Percentiles rank a stretch among this genome's conserved stretches.
Conservation (phyloP, 202 grass and related monocot species). For the Carex sylvatica region DNA sequence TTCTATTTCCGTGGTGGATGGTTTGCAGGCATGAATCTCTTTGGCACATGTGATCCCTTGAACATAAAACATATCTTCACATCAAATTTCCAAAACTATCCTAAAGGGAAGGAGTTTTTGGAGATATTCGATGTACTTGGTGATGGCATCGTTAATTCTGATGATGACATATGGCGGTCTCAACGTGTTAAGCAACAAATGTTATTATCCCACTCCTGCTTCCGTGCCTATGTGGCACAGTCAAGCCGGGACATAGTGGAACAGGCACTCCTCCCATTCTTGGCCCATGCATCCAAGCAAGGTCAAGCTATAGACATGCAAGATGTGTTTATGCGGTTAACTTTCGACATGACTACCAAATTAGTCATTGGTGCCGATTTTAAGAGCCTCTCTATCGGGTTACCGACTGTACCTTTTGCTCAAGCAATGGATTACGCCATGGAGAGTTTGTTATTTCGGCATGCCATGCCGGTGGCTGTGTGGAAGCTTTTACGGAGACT, state of each 20-base stretch:
- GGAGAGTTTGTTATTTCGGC: conserved; percentile 45
- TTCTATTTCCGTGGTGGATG: conserved; percentile 42
- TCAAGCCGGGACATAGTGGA: conserved; percentile 47
- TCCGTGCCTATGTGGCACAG: conserved; percentile 37
- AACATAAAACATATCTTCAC: conserved; percentile 75
- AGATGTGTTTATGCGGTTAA: conserved; percentile 64
- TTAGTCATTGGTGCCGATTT: conserved; percentile 77
- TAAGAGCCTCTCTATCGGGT: conserved; percentile 31
- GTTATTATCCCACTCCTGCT: conserved; percentile 34
- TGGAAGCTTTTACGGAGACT: conserved; percentile 57
- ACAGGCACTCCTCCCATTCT: conserved; percentile 46
- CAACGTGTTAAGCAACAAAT: conserved; percentile 56
- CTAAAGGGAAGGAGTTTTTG: conserved; percentile 59
- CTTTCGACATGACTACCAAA: conserved; percentile 55
- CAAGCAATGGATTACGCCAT: conserved; percentile 66
- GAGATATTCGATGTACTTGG: conserved; percentile 70
- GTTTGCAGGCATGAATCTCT: conserved; percentile 40
- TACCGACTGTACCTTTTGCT: conserved; percentile 53
- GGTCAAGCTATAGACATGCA: conserved; percentile 45
- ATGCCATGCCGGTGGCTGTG: conserved; percentile 41
- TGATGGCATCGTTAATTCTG: conserved; percentile 60
- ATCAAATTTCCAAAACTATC: conserved; percentile 73
- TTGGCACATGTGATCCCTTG: conserved; percentile 50
- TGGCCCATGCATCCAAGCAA: conserved; percentile 25
- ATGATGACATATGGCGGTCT: conserved; percentile 47